phyloP scores from a whole-genome alignment of 805 yeast species.

The Saccharomycopsis microspora region DNA sequence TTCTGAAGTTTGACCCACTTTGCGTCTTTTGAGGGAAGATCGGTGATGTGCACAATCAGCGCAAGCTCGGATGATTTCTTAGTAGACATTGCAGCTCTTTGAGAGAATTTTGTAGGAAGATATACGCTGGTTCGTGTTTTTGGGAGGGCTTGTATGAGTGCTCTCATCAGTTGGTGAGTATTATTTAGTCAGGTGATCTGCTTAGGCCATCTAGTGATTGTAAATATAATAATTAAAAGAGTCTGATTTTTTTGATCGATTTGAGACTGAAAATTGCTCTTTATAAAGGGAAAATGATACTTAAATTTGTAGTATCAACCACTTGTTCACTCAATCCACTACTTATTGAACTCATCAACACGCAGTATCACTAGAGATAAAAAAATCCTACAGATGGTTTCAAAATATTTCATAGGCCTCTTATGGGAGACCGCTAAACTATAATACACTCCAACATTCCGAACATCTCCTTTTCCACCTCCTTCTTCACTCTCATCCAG shows the following conservation, averaged over 20 bases:
- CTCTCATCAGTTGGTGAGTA: too few species aligned
- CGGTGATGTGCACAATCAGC: conserved; percentile 3
- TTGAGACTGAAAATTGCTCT: too few species aligned
- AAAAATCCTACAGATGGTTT: neutral
- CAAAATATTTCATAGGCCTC: neutral
- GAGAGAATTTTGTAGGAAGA: too few species aligned
- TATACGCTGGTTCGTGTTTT: too few species aligned
- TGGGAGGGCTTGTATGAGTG: too few species aligned
- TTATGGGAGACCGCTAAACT: conserved; percentile 24
- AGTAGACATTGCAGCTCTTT: conserved; percentile 1
- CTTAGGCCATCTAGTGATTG: too few species aligned
- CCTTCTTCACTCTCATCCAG: conserved; percentile 65
- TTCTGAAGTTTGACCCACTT: conserved; percentile 60
- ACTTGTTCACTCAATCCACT: too few species aligned
- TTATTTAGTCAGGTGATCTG: too few species aligned
- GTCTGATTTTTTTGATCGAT: too few species aligned
- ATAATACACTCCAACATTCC: conserved; percentile 74
- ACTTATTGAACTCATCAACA: neutral
- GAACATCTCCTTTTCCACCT: conserved; percentile 91
- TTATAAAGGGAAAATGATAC: too few species aligned
- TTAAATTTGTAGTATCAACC: too few species aligned
- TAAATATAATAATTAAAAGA: too few species aligned
- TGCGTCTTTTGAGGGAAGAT: conserved; percentile 24
- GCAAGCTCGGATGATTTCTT: conserved; percentile 13
- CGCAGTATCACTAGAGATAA: neutral